Conservation (phyloP, 345 rosid species). For the Psidium friedrichsthalianum region DNA sequence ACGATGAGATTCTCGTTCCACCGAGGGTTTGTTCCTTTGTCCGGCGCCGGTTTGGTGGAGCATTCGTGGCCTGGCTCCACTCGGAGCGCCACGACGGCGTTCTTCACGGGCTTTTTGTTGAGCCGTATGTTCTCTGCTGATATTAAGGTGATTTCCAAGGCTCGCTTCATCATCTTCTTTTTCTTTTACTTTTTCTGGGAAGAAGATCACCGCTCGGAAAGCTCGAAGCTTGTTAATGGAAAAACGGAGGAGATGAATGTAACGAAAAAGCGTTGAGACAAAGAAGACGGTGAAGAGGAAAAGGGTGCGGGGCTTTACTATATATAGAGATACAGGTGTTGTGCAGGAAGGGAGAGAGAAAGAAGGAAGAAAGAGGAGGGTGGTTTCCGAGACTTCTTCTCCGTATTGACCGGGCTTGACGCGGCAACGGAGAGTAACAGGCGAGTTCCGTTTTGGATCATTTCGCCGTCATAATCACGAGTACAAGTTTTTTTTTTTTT, state of each 20-base stretch:
- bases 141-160: conserved; percentile 20
- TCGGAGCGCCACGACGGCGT: conserved; percentile 19
- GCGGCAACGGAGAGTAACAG: not conserved
- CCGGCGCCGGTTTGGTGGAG: conserved; percentile 6
- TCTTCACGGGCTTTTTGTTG: conserved; percentile 29
- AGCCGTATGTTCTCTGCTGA: conserved; percentile 51
- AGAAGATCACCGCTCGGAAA: not conserved
- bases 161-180: not conserved
- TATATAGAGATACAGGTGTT: not conserved
- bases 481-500: no score
- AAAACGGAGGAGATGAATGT: not conserved
- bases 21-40: conserved; percentile 36
- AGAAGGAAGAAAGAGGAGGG: not conserved
- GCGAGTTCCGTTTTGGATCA: not conserved
- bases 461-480: no score
- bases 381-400: not conserved
- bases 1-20: conserved; percentile 41
- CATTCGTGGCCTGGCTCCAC: conserved; percentile 1
- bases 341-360: not conserved
- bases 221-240: not conserved
- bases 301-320: not conserved
- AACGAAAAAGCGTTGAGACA: not conserved
- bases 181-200: not conserved
- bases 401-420: not conserved
- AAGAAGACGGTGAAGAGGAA: not conserved